These are phyloP conservation scores for Crassisporium funariophilum DNA, from an alignment of 768 basidiomycete species.

Conservation along the genomic window DNA sequence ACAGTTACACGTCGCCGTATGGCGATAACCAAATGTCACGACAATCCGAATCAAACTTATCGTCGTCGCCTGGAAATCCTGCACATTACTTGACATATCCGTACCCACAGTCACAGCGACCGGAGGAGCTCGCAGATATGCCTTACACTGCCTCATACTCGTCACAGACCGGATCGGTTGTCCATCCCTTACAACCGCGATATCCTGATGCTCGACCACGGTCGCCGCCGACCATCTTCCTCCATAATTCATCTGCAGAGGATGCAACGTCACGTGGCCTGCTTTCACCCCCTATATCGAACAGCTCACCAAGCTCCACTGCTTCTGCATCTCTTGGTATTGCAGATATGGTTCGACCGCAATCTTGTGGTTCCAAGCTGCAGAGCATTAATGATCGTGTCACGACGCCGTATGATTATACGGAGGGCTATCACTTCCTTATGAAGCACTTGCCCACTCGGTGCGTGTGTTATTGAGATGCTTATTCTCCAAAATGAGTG, in stretches of 20 bases:
- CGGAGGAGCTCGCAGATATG: conserved; percentile 41
- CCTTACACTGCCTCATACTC: conserved; percentile 38
- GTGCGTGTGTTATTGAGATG: conserved; percentile 54
- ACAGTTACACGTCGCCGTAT: conserved; percentile 34
- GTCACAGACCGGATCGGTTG: conserved; percentile 30
- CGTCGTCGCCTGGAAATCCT: conserved; percentile 37
- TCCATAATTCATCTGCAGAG: conserved; percentile 31
- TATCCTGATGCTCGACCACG: conserved; percentile 48
- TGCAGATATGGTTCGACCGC: conserved; percentile 32
- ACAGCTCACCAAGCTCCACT: conserved; percentile 41
- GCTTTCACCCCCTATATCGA: conserved; percentile 42
- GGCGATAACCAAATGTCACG: conserved; percentile 39
- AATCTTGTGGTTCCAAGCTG: conserved; percentile 39
- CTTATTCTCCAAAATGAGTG: conserved; percentile 41
- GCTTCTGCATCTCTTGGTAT: conserved; percentile 41
- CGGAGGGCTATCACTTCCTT: conserved; percentile 93
- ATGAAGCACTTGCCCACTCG: conserved; percentile 90
- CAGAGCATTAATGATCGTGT: conserved; percentile 69
- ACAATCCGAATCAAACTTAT: conserved; percentile 33
- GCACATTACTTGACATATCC: conserved; percentile 50
- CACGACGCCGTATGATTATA: conserved; percentile 87
- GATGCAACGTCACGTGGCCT: conserved; percentile 32
- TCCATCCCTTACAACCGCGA: conserved; percentile 54
- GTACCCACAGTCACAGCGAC: conserved; percentile 39
- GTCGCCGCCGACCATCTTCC: conserved; percentile 38